Percentiles rank a stretch among this genome's conserved stretches.
Evolutionary conservation across 2,329 filamentous ascomycete genomes (phyloP).

Genomic region (Colletotrichum tanaceti): DNA sequence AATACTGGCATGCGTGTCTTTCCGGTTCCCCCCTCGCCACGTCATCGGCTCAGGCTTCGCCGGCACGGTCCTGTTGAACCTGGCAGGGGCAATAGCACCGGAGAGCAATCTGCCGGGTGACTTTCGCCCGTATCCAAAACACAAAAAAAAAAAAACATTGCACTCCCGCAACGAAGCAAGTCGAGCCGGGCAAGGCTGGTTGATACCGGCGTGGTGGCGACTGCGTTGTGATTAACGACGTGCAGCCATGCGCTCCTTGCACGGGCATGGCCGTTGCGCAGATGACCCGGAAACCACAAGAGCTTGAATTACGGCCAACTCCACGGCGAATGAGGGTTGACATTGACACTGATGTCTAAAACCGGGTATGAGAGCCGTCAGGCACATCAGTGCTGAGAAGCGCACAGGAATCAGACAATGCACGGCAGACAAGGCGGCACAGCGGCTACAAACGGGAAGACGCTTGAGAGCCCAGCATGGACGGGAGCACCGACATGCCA

Average conservation of each 20-base stretch:
- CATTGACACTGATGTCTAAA: neutral
- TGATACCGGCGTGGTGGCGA: neutral
- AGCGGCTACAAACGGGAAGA: conserved; percentile 5
- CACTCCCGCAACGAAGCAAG: neutral
- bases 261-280: neutral
- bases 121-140: neutral
- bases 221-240: neutral
- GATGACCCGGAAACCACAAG: neutral
- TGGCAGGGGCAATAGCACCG: too few species aligned
- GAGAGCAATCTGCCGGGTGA: too few species aligned
- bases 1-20: too few species aligned
- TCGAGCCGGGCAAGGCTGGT: neutral
- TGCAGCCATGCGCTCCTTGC: neutral
- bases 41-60: too few species aligned
- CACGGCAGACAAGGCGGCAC: neutral
- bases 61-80: neutral
- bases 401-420: neutral
- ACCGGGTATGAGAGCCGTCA: neutral
- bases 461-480: neutral
- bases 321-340: neutral
- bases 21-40: too few species aligned
- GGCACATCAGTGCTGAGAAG: neutral
- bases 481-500: neutral
- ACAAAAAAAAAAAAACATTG: too few species aligned
- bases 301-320: neutral